Evolutionary conservation across 2,329 filamentous ascomycete genomes (phyloP).

Genomic region (Bipolaris zeicola): DNA sequence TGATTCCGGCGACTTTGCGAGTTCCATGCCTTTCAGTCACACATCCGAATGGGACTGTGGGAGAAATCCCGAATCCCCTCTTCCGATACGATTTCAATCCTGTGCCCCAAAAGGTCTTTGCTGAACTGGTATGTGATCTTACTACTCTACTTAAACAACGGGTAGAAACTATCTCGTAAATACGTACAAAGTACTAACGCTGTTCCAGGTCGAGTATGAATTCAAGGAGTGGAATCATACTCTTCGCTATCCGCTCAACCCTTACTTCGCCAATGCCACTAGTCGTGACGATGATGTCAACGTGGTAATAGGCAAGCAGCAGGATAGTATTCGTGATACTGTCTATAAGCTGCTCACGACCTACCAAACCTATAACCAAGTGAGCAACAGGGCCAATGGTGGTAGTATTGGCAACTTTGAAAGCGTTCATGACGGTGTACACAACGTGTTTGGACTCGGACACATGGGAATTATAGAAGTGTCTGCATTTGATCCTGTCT

Average conservation of each 20-base stretch:
- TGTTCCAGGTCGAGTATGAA: slow-evolving; percentile 32
- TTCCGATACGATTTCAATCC: slow-evolving; percentile 41
- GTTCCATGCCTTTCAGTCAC: slow-evolving; percentile 26
- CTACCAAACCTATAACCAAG: slow-evolving; percentile 40
- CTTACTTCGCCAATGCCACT: slow-evolving; percentile 30
- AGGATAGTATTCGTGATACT: slow-evolving; percentile 39
- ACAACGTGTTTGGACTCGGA: slow-evolving; percentile 51
- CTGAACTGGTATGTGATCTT: slow-evolving; percentile 27
- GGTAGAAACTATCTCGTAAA: too few species aligned
- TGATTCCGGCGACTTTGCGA: slow-evolving; percentile 34
- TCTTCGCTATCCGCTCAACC: slow-evolving; percentile 33
- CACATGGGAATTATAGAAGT: slow-evolving; percentile 42
- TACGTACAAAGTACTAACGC: background rate
- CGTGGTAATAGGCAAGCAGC: slow-evolving; percentile 29
- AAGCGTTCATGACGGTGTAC: slow-evolving; percentile 40
- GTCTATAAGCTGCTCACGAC: slow-evolving; percentile 42
- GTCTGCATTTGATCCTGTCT: slow-evolving; percentile 41
- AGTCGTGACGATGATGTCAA: slow-evolving; percentile 39
- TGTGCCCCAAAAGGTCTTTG: slow-evolving; percentile 35
- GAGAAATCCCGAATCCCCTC: slow-evolving; percentile 35
- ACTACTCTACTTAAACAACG: background rate
- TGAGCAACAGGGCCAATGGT: slow-evolving; percentile 40
- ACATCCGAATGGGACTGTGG: slow-evolving; percentile 35
- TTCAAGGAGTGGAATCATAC: slow-evolving; percentile 45
- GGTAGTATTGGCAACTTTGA: slow-evolving; percentile 42